Conservation (phyloP, 768 basidiomycete genomes). For the Termitomyces sp. region DNA sequence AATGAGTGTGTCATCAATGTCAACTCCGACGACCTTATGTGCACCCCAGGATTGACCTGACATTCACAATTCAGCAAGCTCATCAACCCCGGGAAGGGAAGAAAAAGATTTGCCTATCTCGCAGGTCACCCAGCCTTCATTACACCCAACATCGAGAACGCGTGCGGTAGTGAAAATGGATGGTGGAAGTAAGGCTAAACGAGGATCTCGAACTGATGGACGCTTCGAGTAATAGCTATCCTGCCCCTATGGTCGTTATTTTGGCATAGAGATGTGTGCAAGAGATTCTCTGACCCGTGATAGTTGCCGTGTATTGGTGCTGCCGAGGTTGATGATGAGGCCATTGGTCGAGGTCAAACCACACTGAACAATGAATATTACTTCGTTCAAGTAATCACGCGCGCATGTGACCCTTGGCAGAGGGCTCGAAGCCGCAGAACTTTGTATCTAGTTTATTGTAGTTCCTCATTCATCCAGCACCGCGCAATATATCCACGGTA, state of each 20-base stretch:
- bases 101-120: conserved; percentile 61
- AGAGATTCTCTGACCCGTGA: conserved; percentile 43
- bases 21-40: conserved; percentile 71
- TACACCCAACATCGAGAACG: conserved; percentile 84
- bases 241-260: conserved; percentile 1
- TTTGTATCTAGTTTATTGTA: too few species aligned
- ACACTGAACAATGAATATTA: not conserved
- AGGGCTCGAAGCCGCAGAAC: too few species aligned
- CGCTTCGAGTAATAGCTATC: conserved; percentile 76
- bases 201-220: conserved; percentile 51
- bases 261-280: not conserved
- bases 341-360: not conserved
- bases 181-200: conserved; percentile 57
- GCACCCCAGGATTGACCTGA: conserved; percentile 64
- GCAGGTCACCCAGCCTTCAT: conserved; percentile 81
- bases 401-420: not conserved
- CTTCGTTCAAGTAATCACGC: not conserved
- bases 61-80: not conserved
- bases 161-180: conserved; percentile 46
- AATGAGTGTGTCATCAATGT: conserved; percentile 77
- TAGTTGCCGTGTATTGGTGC: conserved; percentile 67
- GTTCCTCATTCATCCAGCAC: too few species aligned
- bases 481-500: too few species aligned
- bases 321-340: conserved; percentile 5
- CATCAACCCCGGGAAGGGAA: not conserved